A percentile compares a stretch with the other conserved stretches of the same genome.
Evolutionary conservation across 805 yeast species (phyloP).

Genomic region (Barnettozyma vustinii): DNA sequence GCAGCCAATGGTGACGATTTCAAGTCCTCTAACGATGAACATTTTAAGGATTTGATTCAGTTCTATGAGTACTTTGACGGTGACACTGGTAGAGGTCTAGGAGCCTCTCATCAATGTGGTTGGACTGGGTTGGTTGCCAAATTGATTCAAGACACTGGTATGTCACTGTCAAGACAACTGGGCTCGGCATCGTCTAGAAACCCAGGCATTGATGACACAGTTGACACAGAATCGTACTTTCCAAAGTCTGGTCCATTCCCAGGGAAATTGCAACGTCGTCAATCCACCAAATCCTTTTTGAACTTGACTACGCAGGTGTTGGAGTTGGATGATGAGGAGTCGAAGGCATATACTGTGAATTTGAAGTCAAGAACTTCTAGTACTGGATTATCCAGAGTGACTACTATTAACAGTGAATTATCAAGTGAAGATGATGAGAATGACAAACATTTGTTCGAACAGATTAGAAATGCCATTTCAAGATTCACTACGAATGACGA

Average conservation of each 20-base stretch:
- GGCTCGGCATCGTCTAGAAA: conserved; percentile 27
- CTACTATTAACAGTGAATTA: conserved; percentile 9
- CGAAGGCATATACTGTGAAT: conserved; percentile 23
- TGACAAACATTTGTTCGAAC: conserved; percentile 31
- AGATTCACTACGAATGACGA: conserved; percentile 20
- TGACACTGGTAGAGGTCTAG: conserved; percentile 90
- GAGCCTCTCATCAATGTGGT: conserved; percentile 93
- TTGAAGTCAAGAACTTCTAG: conserved; percentile 18
- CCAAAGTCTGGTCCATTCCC: conserved; percentile 40
- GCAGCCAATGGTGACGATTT: conserved; percentile 75
- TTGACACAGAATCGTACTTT: conserved; percentile 13
- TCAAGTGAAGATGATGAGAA: conserved; percentile 19
- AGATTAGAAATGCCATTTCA: conserved; percentile 39
- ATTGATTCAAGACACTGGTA: conserved; percentile 85
- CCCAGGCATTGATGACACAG: conserved; percentile 4
- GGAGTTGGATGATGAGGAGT: conserved; percentile 63
- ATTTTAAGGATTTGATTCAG: conserved; percentile 70
- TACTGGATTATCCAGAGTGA: conserved; percentile 17
- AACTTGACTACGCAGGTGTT: conserved; percentile 62
- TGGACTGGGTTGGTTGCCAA: conserved; percentile 94
- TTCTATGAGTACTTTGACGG: conserved; percentile 91
- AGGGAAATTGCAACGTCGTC: conserved; percentile 54
- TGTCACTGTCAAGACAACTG: conserved; percentile 37
- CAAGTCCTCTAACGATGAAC: conserved; percentile 55
- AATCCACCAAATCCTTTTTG: conserved; percentile 68